phyloP scores from a whole-genome alignment of 768 basidiomycete species.

The Tricholoma sp. region DNA sequence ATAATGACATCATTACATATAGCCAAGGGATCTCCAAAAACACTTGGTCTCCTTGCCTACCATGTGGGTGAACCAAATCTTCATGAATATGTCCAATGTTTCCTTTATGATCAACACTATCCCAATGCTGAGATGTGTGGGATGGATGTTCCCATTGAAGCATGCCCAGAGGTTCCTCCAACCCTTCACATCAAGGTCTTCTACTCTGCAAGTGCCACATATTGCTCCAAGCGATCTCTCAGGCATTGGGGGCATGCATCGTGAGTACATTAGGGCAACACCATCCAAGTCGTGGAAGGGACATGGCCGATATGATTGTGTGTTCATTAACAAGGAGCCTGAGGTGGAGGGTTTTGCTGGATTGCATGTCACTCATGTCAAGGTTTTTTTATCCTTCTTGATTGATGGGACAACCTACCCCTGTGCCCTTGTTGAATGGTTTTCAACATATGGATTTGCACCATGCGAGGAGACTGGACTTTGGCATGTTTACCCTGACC shows the following conservation, averaged over 20 bases:
- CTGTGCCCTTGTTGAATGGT: conserved; percentile 19
- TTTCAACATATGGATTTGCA: conserved; percentile 4
- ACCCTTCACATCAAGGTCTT: not conserved
- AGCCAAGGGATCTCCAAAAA: not conserved
- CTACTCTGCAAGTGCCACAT: conserved; percentile 4
- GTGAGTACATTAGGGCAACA: conserved; percentile 17
- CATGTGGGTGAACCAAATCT: not conserved
- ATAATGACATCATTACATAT: not conserved
- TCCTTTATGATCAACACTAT: not conserved
- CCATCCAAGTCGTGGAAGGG: conserved; percentile 20
- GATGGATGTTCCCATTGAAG: not conserved
- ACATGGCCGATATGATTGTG: not conserved
- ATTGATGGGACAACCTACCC: not conserved
- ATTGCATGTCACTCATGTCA: conserved; percentile 8
- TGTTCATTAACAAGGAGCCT: not conserved
- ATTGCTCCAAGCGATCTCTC: conserved; percentile 17
- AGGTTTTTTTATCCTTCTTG: conserved; percentile 13
- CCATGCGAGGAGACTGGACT: conserved; percentile 18
- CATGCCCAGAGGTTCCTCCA: not conserved
- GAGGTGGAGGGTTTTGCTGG: conserved; percentile 9
- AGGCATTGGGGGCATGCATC: conserved; percentile 14
- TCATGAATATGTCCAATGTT: not conserved
- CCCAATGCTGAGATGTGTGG: not conserved
- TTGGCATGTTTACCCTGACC: conserved; percentile 14
- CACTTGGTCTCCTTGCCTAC: not conserved